Conservation (phyloP, 306 rosid genomes). For the Geum urbanum region DNA sequence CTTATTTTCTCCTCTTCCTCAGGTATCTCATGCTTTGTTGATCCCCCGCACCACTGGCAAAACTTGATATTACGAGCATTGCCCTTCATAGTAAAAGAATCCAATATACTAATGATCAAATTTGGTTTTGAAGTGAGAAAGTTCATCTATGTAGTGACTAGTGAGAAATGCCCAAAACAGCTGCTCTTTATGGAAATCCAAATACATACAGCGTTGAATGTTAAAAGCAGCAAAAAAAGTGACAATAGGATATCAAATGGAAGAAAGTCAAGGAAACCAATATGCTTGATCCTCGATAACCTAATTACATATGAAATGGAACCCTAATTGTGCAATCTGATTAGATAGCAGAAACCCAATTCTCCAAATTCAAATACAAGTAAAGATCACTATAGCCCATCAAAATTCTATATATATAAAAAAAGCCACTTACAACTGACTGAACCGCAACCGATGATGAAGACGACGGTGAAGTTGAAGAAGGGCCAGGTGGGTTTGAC, state of each 20-base stretch:
- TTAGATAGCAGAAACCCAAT: not conserved
- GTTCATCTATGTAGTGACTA: not conserved
- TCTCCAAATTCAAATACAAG: not conserved
- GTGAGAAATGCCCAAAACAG: not conserved
- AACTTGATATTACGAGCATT: conserved; percentile 49
- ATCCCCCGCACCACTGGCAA: conserved; percentile 84
- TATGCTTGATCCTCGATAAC: not conserved
- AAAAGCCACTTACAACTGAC: conserved; percentile 19
- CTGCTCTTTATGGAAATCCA: not conserved
- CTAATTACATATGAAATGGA: not conserved
- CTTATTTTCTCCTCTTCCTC: conserved; percentile 73
- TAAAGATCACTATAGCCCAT: not conserved
- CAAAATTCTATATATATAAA: not conserved
- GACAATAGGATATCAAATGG: not conserved
- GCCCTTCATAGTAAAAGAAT: conserved; percentile 39
- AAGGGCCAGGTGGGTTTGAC: conserved; percentile 31
- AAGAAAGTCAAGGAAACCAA: no score
- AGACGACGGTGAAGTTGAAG: conserved; percentile 35
- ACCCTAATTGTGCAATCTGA: not conserved
- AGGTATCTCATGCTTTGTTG: conserved; percentile 67
- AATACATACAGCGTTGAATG: not conserved
- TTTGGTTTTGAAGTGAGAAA: no score
- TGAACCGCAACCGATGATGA: conserved; percentile 28
- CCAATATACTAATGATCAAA: no score
- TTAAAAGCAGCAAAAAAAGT: not conserved